Conservation (phyloP, 257 asterid species). For the Nicotiana tabacum region DNA sequence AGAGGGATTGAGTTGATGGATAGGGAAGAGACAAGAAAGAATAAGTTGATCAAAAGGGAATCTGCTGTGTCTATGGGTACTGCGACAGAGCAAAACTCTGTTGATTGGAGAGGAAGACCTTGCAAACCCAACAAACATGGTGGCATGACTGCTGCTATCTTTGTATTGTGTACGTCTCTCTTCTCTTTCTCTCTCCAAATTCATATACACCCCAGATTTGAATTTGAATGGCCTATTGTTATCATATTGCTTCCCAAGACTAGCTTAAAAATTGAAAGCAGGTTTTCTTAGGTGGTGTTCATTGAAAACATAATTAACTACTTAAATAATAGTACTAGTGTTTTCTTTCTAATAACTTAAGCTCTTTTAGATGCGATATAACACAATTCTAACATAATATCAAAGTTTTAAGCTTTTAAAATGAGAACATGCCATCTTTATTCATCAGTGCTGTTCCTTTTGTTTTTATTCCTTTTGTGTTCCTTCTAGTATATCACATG, state of each 20-base stretch:
- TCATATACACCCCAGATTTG: background rate
- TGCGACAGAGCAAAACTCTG: constrained; percentile 8
- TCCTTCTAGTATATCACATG: no score
- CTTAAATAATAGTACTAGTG: no score
- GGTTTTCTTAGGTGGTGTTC: no score
- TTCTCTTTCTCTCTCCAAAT: background rate
- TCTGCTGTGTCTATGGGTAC: background rate
- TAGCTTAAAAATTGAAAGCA: background rate
- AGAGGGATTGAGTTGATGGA: constrained; percentile 14
- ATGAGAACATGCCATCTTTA: no score
- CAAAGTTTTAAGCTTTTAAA: no score
- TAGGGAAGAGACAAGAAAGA: constrained; percentile 22
- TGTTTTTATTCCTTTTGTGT: background rate
- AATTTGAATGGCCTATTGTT: background rate
- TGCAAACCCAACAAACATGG: constrained; percentile 57
- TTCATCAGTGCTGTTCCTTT: background rate
- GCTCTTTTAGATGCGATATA: no score
- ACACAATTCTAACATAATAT: no score
- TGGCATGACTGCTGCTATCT: constrained; percentile 69
- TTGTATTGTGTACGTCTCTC: constrained; percentile 44
- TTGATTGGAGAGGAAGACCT: constrained; percentile 74
- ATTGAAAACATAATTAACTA: no score
- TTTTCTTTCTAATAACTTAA: no score
- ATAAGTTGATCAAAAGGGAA: constrained; percentile 12
- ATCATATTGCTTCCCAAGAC: background rate